phyloP scores from a whole-genome alignment of 306 rosid species.

The Parietaria judaica region DNA sequence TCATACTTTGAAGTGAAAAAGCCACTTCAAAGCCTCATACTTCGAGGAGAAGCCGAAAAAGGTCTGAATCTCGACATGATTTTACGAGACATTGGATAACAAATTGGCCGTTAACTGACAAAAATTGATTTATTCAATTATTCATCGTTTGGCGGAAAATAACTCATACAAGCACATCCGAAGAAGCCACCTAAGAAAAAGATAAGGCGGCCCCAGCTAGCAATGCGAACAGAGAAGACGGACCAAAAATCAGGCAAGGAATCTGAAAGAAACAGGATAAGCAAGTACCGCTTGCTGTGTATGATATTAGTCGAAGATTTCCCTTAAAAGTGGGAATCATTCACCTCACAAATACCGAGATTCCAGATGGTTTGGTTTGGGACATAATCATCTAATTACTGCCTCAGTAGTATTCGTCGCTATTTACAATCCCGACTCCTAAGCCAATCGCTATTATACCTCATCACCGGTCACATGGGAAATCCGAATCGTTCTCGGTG shows the following conservation, averaged over 20 bases:
- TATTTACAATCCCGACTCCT: conserved; percentile 35
- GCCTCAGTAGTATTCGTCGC: neutral
- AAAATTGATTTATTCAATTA: too few relatives aligned
- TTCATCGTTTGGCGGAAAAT: too few relatives aligned
- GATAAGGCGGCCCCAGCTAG: neutral
- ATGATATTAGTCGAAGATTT: neutral
- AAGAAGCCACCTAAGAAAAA: neutral
- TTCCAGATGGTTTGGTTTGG: neutral
- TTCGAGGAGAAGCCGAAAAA: too few relatives aligned
- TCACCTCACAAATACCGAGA: neutral
- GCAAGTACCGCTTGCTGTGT: neutral
- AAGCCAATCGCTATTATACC: neutral
- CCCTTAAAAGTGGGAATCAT: conserved; percentile 3
- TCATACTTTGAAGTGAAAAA: too few relatives aligned
- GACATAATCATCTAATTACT: conserved; percentile 1
- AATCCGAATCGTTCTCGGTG: conserved; percentile 30
- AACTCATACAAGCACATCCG: neutral
- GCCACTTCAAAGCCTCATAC: too few relatives aligned
- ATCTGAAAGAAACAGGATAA: neutral
- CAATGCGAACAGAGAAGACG: neutral
- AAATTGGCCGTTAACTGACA: too few relatives aligned
- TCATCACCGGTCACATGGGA: conserved; percentile 30
- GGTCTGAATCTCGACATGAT: too few relatives aligned
- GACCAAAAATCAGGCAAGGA: neutral
- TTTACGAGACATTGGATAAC: too few relatives aligned